Evolutionary conservation across 495 filamentous ascomycete species (phyloP).

Genomic region (Talaromyces trachyspermus): DNA sequence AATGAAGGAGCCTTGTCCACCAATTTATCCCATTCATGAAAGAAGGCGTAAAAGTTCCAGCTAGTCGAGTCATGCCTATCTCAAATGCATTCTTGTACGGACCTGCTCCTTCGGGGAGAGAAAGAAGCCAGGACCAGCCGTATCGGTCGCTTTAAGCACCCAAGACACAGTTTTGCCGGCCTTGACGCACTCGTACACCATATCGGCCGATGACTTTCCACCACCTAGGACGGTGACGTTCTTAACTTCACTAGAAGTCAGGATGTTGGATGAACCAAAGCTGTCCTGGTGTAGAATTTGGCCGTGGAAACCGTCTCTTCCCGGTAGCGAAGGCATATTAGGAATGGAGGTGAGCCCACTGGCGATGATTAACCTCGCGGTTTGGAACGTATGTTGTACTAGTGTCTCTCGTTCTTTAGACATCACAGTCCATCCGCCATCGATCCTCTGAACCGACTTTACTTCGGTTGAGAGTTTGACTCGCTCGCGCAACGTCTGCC

Average conservation of each 20-base stretch:
- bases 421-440: slow-evolving; percentile 19
- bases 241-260: slow-evolving; percentile 9
- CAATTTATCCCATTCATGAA: slow-evolving; percentile 3
- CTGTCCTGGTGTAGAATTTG: slow-evolving; percentile 33
- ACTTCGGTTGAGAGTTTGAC: slow-evolving; percentile 13
- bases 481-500: slow-evolving; percentile 16
- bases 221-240: slow-evolving; percentile 29
- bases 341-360: slow-evolving; percentile 34
- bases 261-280: slow-evolving; percentile 20
- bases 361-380: slow-evolving; percentile 35
- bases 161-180: slow-evolving; percentile 24
- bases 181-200: slow-evolving; percentile 31
- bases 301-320: slow-evolving; percentile 16
- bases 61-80: slow-evolving; percentile 2
- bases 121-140: slow-evolving; percentile 18
- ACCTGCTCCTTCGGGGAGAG: neutral
- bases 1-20: slow-evolving; percentile 1
- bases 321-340: slow-evolving; percentile 24
- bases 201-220: slow-evolving; percentile 39
- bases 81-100: slow-evolving; percentile 2
- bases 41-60: slow-evolving; percentile 1
- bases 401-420: slow-evolving; percentile 9
- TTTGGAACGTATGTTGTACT: slow-evolving; percentile 7
- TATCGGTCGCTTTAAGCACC: slow-evolving; percentile 33
- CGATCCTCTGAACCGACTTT: slow-evolving; percentile 16